Evolutionary conservation across 2,329 filamentous ascomycete genomes (phyloP).

Genomic region (Nigrograna mackinnonii): DNA sequence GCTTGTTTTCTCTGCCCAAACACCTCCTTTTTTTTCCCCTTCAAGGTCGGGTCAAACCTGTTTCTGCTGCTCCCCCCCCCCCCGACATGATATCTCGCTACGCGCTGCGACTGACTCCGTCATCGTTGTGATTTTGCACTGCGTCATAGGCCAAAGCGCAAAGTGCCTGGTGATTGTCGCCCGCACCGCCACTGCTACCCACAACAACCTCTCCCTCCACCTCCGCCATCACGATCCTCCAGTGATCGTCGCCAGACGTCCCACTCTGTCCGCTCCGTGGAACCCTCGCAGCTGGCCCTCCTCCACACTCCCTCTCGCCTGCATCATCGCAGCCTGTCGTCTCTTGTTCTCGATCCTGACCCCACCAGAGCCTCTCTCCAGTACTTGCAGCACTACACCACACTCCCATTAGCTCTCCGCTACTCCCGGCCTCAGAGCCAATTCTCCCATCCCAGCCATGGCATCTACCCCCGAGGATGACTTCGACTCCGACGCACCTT

Average conservation of each 20-base stretch:
- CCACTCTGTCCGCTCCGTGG: not conserved
- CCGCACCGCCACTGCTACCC: slow-evolving; percentile 21
- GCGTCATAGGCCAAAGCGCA: too few relatives aligned
- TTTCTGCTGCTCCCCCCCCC: too few relatives aligned
- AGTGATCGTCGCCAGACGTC: not conserved
- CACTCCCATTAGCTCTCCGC: not conserved
- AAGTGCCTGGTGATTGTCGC: too few relatives aligned
- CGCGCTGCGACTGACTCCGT: too few relatives aligned
- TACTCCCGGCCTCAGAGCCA: slow-evolving; percentile 2
- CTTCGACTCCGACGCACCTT: slow-evolving; percentile 33
- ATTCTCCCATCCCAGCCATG: slow-evolving; percentile 30
- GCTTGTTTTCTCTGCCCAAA: too few relatives aligned
- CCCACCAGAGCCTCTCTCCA: not conserved
- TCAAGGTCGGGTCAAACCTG: too few relatives aligned
- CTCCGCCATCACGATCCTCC: slow-evolving; percentile 15
- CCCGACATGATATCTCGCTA: too few relatives aligned
- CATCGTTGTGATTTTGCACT: too few relatives aligned
- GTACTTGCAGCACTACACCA: not conserved
- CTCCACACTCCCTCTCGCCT: not conserved
- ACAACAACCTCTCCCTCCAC: slow-evolving; percentile 18
- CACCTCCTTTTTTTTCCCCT: too few relatives aligned
- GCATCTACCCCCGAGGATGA: slow-evolving; percentile 34
- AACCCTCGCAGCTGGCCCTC: not conserved
- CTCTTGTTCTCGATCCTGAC: not conserved
- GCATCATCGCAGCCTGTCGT: not conserved